Base-by-base conservation (phyloP, 805 yeast species). In the Candida parachauliodes region DNA sequence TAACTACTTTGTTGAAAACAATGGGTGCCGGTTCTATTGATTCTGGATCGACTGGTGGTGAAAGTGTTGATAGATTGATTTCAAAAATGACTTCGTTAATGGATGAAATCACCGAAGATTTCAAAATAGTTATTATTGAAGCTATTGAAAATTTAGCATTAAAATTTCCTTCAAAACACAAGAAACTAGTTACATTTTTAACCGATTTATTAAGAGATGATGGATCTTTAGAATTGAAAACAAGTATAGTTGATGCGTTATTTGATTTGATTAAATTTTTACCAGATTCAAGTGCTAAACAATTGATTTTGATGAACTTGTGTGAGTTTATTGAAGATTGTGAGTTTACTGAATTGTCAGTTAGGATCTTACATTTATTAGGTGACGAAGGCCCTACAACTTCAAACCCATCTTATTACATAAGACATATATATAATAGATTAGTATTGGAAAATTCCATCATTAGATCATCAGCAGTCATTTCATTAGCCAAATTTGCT, bases 291-390 rank as follows among this genome's bases (percentile, higher is more conserved):
- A 79, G 72, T 46, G 87, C 94, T 10, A 78, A 86, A 53, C 93
- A 85, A 50, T 62, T 76, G 34, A 95, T 96, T 16, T 70, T 93
- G 54, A 88, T 85, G 65, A 83, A 83, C 60, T 73, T 93, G 51
- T 88, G 98, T 72, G 98, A 93, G 62, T 89, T 88, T 57, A 93
- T 93, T 52, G 98, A 93, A 65, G 98, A 93, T 70, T 93, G 98
- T 68, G 98, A 93, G 66, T 91, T 75, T 67, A 85, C 96, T 21
- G 96, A 88, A 63, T 78, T 93, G 44, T 79, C 94, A 19, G 95
- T 89, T n/a, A 79, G 98, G 56, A 82, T 93, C 41, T 73, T 93
- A 60, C 96, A 89, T 63, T 63, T 91, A 44, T 75, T 93, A 47
- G 98, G 98, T 57, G 85, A 81, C 48, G 95, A 89, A 62, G 98